Percentiles rank a stretch among this genome's conserved stretches.
phyloP scores from a whole-genome alignment of 2,329 filamentous ascomycete genomes.

The Aureobasidium sp. region DNA sequence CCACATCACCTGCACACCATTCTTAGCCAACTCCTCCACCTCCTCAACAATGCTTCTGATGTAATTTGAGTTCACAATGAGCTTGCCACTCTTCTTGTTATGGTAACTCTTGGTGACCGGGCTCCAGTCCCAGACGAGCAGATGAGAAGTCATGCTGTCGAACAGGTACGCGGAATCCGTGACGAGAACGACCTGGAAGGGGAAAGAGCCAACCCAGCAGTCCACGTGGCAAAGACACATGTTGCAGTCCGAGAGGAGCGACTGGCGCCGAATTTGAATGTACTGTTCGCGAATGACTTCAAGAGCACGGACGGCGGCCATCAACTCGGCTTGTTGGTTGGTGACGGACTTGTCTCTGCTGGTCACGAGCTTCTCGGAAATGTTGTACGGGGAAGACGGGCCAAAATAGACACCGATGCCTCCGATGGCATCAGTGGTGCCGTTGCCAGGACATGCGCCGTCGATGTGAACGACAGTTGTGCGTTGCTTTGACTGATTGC shows the following conservation, averaged over 20 bases:
- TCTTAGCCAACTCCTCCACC: not conserved
- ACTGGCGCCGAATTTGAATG: not conserved
- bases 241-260: not conserved
- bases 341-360: not conserved
- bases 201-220: not conserved
- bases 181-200: not conserved
- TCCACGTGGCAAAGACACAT: not conserved
- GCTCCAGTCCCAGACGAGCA: not conserved
- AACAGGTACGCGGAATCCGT: not conserved
- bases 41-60: not conserved
- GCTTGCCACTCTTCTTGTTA: slow-evolving; percentile 1
- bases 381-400: not conserved
- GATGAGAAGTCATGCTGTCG: not conserved
- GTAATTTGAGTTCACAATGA: not conserved
- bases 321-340: not conserved
- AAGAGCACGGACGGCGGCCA: not conserved
- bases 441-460: not conserved
- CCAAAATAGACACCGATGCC: not conserved
- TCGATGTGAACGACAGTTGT: not conserved
- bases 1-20: slow-evolving; percentile 3
- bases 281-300: not conserved
- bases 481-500: not conserved
- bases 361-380: not conserved
- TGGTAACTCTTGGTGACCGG: not conserved
- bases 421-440: not conserved